Conservation (phyloP, 768 basidiomycete species). For the Boletus vinaceobasis region DNA sequence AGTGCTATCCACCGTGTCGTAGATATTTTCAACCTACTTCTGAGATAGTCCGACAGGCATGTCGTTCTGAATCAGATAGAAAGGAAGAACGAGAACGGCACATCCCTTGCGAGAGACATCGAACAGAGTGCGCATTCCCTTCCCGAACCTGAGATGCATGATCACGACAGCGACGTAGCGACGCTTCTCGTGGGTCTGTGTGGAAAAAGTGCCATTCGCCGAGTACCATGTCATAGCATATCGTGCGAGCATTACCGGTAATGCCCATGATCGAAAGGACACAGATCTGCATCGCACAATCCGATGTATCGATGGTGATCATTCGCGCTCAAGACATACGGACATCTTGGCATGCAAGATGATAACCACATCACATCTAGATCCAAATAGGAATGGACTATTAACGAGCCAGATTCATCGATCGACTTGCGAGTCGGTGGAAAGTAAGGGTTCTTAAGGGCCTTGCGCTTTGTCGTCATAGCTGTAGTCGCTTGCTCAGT, state of each 20-base stretch:
- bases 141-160: no score
- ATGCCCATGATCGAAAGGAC: no score
- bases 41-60: no score
- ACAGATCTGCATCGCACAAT: not conserved
- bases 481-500: not conserved
- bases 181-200: not conserved
- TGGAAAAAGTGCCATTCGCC: not conserved
- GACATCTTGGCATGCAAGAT: not conserved
- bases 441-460: not conserved
- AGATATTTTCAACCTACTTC: no score
- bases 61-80: no score
- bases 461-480: not conserved
- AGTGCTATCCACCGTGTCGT: no score
- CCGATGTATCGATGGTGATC: not conserved
- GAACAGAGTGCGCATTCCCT: no score
- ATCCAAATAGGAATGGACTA: not conserved
- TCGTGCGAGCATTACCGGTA: not conserved
- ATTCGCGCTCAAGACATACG: not conserved
- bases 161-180: not conserved
- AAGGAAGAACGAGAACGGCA: no score
- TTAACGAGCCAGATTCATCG: not conserved
- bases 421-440: not conserved
- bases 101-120: no score
- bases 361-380: not conserved
- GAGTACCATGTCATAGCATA: not conserved